Evolutionary conservation across 352 stramenopile genomes (phyloP).

Genomic region (Phytopythium mirpurense): DNA sequence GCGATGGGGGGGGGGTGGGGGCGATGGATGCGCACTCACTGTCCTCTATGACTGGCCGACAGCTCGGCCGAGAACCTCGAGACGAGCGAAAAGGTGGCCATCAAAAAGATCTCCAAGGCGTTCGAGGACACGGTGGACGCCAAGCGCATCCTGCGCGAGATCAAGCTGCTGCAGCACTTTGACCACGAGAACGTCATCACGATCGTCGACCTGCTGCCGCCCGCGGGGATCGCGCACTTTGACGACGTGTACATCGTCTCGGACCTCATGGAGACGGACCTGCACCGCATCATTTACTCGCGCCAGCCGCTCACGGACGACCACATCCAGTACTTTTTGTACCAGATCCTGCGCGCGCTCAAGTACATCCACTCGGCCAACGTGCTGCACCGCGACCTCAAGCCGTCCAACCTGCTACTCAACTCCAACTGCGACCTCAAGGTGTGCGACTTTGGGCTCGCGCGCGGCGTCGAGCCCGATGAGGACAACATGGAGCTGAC

Average conservation of each 20-base stretch:
- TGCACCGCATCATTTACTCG: constrained; percentile 98
- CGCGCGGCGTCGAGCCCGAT: constrained; percentile 72
- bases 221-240: constrained; percentile 90
- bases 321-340: constrained; percentile 93
- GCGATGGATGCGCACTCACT: no score
- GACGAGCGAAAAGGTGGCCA: constrained; percentile 80
- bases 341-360: constrained; percentile 94
- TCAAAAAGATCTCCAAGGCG: constrained; percentile 87
- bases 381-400: constrained; percentile 95
- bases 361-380: constrained; percentile 94
- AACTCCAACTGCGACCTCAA: constrained; percentile 93
- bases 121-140: constrained; percentile 99
- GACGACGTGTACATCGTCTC: constrained; percentile 98
- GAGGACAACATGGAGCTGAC: constrained; percentile 89
- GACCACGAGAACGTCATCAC: constrained; percentile 95
- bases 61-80: constrained; percentile 80
- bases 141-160: constrained; percentile 98
- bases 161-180: constrained; percentile 93
- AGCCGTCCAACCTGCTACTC: constrained; percentile 96
- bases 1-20: no score
- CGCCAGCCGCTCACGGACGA: constrained; percentile 89
- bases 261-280: constrained; percentile 98
- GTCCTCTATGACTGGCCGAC: no score
- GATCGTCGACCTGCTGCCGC: constrained; percentile 94
- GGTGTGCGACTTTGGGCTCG: constrained; percentile 91